phyloP scores from a whole-genome alignment of 202 grass and related monocot genomes.

The Zizania palustris region DNA sequence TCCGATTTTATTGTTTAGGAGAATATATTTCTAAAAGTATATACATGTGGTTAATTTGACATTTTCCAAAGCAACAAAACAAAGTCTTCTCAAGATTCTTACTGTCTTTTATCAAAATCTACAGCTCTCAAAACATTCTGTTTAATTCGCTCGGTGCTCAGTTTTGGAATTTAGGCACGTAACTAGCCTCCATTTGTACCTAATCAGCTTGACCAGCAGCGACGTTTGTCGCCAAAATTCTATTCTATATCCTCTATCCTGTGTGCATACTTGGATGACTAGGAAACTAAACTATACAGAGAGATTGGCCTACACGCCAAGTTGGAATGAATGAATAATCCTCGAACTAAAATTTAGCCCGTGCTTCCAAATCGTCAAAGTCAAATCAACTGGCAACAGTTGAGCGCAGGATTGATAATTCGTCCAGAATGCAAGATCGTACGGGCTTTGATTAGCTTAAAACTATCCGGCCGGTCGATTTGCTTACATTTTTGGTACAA shows the following conservation, averaged over 20 bases:
- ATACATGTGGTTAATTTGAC: too few relatives aligned
- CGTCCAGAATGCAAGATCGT: background rate
- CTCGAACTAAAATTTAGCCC: background rate
- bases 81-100: too few relatives aligned
- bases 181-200: background rate
- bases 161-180: background rate
- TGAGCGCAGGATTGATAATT: background rate
- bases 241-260: background rate
- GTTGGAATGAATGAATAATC: background rate
- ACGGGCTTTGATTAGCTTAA: background rate
- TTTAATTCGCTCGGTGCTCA: background rate
- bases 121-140: too few relatives aligned
- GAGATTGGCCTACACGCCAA: background rate
- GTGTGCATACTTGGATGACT: background rate
- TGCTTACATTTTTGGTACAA: background rate
- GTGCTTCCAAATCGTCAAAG: background rate
- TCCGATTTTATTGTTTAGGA: too few relatives aligned
- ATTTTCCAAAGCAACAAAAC: too few relatives aligned
- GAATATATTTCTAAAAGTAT: too few relatives aligned
- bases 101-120: too few relatives aligned
- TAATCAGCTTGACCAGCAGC: background rate
- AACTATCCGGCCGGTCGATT: background rate
- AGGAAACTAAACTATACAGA: background rate
- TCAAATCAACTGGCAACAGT: background rate
- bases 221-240: background rate